Evolutionary conservation across 805 yeast species (phyloP).

Genomic region (Pichia sporocuriosa): DNA sequence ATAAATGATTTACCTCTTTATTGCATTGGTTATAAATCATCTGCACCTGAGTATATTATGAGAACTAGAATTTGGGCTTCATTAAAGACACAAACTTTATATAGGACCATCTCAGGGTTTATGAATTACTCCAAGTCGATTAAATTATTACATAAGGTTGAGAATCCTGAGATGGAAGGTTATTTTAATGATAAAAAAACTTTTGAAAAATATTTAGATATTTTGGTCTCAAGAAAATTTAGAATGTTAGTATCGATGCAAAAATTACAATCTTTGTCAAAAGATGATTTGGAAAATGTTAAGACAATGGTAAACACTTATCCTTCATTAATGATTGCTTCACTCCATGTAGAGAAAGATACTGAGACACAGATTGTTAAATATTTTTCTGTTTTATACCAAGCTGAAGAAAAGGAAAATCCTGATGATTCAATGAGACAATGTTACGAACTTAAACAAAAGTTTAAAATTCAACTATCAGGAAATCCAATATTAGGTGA

Average conservation of each 20-base stretch:
- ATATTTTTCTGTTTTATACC: slow-evolving; percentile 63
- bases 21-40: slow-evolving; percentile 64
- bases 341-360: slow-evolving; percentile 43
- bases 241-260: slow-evolving; percentile 84
- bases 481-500: slow-evolving; percentile 96
- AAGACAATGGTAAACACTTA: slow-evolving; percentile 62
- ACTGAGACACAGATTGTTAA: slow-evolving; percentile 34
- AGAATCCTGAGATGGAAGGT: slow-evolving; percentile 48
- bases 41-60: slow-evolving; percentile 54
- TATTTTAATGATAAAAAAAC: slow-evolving; percentile 33
- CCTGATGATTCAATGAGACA: slow-evolving; percentile 31
- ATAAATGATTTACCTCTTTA: slow-evolving; percentile 63
- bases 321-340: slow-evolving; percentile 57
- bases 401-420: slow-evolving; percentile 45
- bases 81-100: slow-evolving; percentile 73
- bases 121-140: slow-evolving; percentile 73
- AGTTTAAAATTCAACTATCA: slow-evolving; percentile 65
- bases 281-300: slow-evolving; percentile 61
- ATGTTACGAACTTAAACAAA: slow-evolving; percentile 33
- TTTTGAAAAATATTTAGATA: slow-evolving; percentile 60
- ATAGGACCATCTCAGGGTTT: slow-evolving; percentile 78
- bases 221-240: slow-evolving; percentile 76
- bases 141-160: slow-evolving; percentile 59
- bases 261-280: slow-evolving; percentile 57
- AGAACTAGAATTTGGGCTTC: slow-evolving; percentile 88